Percentiles rank a stretch among this genome's conserved stretches.
phyloP scores from a whole-genome alignment of 108 stramenopile genomes.

The Skeletonema tropicum region DNA sequence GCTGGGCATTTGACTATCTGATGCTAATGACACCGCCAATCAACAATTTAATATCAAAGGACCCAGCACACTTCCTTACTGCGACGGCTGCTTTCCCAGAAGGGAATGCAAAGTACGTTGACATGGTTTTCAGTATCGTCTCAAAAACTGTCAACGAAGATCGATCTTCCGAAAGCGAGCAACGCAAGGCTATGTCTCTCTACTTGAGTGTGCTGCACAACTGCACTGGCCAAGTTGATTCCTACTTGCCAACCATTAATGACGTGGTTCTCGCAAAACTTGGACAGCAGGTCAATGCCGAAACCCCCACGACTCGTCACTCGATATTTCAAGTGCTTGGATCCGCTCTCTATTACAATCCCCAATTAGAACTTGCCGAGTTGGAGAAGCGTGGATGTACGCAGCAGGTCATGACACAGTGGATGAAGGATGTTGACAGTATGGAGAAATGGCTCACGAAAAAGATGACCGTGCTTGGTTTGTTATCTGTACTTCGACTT shows the following conservation, averaged over 20 bases:
- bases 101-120: slow-evolving; percentile 73
- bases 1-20: slow-evolving; percentile 96
- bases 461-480: slow-evolving; percentile 84
- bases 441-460: slow-evolving; percentile 73
- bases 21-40: slow-evolving; percentile 93
- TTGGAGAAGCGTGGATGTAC: slow-evolving; percentile 86
- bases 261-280: slow-evolving; percentile 84
- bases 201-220: slow-evolving; percentile 92
- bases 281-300: slow-evolving; percentile 80
- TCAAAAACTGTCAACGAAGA: slow-evolving; percentile 88
- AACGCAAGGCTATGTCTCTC: slow-evolving; percentile 80
- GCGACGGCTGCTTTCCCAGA: slow-evolving; percentile 63
- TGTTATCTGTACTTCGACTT: slow-evolving; percentile 68
- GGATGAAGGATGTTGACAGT: slow-evolving; percentile 73
- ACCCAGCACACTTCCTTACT: slow-evolving; percentile 72
- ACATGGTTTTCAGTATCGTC: slow-evolving; percentile 88
- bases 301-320: slow-evolving; percentile 70
- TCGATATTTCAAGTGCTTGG: slow-evolving; percentile 86
- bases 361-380: slow-evolving; percentile 82
- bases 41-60: slow-evolving; percentile 93
- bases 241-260: slow-evolving; percentile 82
- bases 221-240: slow-evolving; percentile 84
- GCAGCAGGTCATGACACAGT: slow-evolving; percentile 81
- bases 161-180: slow-evolving; percentile 84
- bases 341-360: slow-evolving; percentile 89